Conservation (phyloP, 2,329 filamentous ascomycete species). For the Aspergillus sp. region DNA sequence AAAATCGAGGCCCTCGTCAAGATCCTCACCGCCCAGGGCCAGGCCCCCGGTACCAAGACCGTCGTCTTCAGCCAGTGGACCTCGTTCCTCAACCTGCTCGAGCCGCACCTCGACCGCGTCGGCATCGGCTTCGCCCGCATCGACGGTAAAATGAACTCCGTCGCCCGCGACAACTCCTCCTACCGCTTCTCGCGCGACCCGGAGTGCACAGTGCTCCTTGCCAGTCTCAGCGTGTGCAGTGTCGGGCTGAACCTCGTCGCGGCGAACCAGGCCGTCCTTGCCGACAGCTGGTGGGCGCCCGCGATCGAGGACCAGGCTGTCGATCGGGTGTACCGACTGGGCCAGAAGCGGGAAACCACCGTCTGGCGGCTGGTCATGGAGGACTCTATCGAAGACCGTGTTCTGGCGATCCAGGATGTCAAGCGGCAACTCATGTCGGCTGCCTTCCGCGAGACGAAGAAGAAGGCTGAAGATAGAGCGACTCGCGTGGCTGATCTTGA, state of each 20-base stretch:
- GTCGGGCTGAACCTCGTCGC: conserved; percentile 84
- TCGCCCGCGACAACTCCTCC: conserved; percentile 69
- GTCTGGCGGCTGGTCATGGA: conserved; percentile 83
- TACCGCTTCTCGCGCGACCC: conserved; percentile 64
- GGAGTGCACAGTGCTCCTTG: conserved; percentile 71
- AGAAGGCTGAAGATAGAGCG: conserved; percentile 53
- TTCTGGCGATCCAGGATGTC: conserved; percentile 72
- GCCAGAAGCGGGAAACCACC: conserved; percentile 74
- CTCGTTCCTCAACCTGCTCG: conserved; percentile 71
- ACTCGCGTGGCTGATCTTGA: conserved; percentile 53
- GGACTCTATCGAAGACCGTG: conserved; percentile 73
- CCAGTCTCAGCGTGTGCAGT: conserved; percentile 75
- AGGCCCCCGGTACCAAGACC: conserved; percentile 66
- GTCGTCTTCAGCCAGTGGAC: conserved; percentile 84
- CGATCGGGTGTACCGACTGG: conserved; percentile 81
- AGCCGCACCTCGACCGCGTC: conserved; percentile 61
- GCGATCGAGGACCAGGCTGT: conserved; percentile 91
- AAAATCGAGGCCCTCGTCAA: conserved; percentile 78
- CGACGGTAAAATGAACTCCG: conserved; percentile 74
- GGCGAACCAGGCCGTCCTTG: conserved; percentile 79
- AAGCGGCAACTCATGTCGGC: conserved; percentile 75
- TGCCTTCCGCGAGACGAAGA: conserved; percentile 73
- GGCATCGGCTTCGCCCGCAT: conserved; percentile 67
- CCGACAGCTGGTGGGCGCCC: conserved; percentile 88
- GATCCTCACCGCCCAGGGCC: conserved; percentile 69